A percentile compares a stretch with the other conserved stretches of the same genome.
Evolutionary conservation across 208 protist genomes (phyloP).

Genomic region (Crithidia thermophila): DNA sequence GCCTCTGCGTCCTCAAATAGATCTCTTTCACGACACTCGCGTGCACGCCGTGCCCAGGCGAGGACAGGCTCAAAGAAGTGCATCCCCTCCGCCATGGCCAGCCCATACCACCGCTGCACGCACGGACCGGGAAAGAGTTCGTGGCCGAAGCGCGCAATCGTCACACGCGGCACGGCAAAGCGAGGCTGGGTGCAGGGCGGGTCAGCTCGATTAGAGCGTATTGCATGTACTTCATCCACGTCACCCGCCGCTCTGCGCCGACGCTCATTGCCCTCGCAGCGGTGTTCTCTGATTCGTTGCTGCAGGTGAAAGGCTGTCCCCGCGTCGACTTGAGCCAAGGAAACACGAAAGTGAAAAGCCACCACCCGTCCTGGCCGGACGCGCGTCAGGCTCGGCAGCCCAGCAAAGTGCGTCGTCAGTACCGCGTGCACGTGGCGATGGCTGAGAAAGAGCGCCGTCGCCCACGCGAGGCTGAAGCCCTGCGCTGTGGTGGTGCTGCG

Average conservation of each 20-base stretch:
- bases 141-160: slow-evolving; percentile 33
- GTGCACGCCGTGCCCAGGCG: slow-evolving; percentile 27
- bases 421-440: slow-evolving; percentile 37
- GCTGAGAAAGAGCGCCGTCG: slow-evolving; percentile 80
- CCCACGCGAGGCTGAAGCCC: slow-evolving; percentile 95
- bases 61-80: slow-evolving; percentile 56
- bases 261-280: too few relatives aligned
- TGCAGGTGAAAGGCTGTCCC: neutral
- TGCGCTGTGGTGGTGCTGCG: slow-evolving; percentile 95
- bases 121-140: slow-evolving; percentile 57
- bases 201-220: neutral
- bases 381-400: slow-evolving; percentile 20
- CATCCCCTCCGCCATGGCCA: slow-evolving; percentile 53
- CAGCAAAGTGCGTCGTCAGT: slow-evolving; percentile 59
- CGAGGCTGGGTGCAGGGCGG: neutral
- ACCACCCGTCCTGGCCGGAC: slow-evolving; percentile 17
- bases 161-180: slow-evolving; percentile 1
- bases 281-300: too few relatives aligned
- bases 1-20: too few relatives aligned
- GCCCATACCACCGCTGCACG: slow-evolving; percentile 58
- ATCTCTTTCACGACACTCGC: neutral
- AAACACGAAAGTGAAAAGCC: slow-evolving; percentile 28
- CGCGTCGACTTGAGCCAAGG: slow-evolving; percentile 6
- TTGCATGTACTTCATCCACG: neutral
- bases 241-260: too few relatives aligned